phyloP scores from a whole-genome alignment of 2,329 filamentous ascomycete genomes.

The Knoxdaviesia proteae region DNA sequence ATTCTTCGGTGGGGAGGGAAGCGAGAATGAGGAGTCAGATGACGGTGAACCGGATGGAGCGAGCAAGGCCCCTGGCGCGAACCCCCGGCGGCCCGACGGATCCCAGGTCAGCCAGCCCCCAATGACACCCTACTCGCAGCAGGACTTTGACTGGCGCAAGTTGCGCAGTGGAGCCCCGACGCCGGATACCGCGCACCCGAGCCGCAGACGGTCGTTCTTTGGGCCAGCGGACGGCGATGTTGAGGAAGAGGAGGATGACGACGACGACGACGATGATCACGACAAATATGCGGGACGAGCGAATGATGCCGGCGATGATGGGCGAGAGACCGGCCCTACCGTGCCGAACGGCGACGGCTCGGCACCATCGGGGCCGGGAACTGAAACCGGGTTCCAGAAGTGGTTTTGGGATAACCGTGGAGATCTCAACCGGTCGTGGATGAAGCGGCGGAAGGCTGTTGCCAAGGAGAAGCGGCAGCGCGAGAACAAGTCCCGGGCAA shows the following conservation, averaged over 20 bases:
- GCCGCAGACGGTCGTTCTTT: constrained; percentile 40
- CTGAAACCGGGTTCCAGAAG: constrained; percentile 27
- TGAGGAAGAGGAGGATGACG: constrained; percentile 22
- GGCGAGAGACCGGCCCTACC: constrained; percentile 5
- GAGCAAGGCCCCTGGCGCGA: constrained; percentile 6
- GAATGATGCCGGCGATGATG: constrained; percentile 9
- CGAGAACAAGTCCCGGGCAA: constrained; percentile 36
- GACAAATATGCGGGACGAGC: constrained; percentile 3
- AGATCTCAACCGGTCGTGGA: constrained; percentile 45
- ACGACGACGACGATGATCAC: constrained; percentile 13
- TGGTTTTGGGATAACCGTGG: constrained; percentile 50
- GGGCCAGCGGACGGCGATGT: constrained; percentile 21
- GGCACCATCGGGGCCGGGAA: not conserved
- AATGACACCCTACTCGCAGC: constrained; percentile 64
- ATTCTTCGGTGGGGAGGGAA: constrained; percentile 46
- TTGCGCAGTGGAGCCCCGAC: constrained; percentile 83
- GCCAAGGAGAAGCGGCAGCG: constrained; percentile 46
- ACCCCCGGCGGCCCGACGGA: constrained; percentile 2
- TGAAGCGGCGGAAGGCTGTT: constrained; percentile 38
- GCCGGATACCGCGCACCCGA: constrained; percentile 72
- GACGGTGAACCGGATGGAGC: constrained; percentile 19
- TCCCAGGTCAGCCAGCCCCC: constrained; percentile 24
- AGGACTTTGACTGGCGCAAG: constrained; percentile 54
- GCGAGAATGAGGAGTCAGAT: constrained; percentile 18
- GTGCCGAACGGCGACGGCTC: not conserved